These are phyloP conservation scores for Wickerhamomyces sydowiorum DNA, from an alignment of 805 yeast genomes.

Conservation along the genomic window DNA sequence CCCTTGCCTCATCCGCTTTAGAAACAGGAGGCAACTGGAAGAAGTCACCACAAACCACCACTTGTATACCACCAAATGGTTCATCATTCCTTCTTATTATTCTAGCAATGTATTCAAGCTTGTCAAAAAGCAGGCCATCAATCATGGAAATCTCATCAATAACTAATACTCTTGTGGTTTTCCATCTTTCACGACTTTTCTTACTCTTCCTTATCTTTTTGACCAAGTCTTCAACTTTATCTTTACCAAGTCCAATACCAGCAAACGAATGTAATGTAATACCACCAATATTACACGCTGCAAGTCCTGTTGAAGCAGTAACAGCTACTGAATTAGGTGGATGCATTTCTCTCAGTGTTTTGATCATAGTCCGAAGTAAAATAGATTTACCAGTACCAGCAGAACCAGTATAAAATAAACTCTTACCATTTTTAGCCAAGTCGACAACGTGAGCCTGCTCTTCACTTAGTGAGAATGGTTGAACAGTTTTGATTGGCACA, in stretches of 20 bases:
- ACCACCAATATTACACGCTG: constrained; percentile 80
- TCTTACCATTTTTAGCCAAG: constrained; percentile 57
- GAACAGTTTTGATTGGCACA: constrained; percentile 16
- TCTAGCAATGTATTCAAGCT: constrained; percentile 55
- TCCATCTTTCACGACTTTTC: constrained; percentile 51
- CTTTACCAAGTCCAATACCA: constrained; percentile 72
- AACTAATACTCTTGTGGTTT: constrained; percentile 47
- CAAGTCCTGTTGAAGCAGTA: constrained; percentile 82
- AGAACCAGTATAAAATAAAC: constrained; percentile 90
- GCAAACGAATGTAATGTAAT: constrained; percentile 71
- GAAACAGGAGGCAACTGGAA: constrained; percentile 76
- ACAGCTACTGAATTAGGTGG: constrained; percentile 54
- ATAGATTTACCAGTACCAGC: constrained; percentile 99
- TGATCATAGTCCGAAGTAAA: constrained; percentile 59
- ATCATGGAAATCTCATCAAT: constrained; percentile 82
- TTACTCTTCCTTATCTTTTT: constrained; percentile 49
- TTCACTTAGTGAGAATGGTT: constrained; percentile 34
- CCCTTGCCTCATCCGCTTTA: constrained; percentile 23
- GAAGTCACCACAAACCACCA: constrained; percentile 76
- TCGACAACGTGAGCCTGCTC: constrained; percentile 67
- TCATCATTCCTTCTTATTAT: constrained; percentile 34
- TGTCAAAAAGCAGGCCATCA: constrained; percentile 61
- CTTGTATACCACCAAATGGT: constrained; percentile 81
- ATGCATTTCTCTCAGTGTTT: constrained; percentile 40
- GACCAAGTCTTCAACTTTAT: constrained; percentile 37